Evolutionary conservation across 1,284 basidiomycete species (phyloP), one percentile per base, ranked within the genome.

Genomic region (Papiliotrema laurentii): DNA sequence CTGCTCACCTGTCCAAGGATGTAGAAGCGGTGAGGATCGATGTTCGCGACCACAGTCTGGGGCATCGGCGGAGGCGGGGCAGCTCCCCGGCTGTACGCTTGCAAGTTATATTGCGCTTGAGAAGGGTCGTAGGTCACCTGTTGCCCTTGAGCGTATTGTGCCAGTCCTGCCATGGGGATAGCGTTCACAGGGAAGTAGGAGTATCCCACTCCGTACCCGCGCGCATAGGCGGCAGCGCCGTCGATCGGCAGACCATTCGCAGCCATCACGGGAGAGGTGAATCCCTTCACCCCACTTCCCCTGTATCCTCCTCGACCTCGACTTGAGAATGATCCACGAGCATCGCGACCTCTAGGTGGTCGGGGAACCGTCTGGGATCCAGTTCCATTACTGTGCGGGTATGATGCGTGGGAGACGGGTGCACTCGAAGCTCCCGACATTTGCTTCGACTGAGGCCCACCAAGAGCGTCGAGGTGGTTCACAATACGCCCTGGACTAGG

Each of bases 11-110:
- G 88, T 4, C 82, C 85, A 26, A 90, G 79, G 25, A 91, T 76
- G 63, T 80, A 83, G 61, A 79, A 83, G 48, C 82, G 71, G 42
- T 79, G 80, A 10, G 79, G 72, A 61, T 90, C 87, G 19, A 87
- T 69, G 11, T 78, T 68, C 10, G 83, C 58, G 14, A 76, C 72
- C 33, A 61, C 49, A 2, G 84, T 79, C 36, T 82, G 63, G 0
- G 85, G 84, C 43, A 77, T 75, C 0, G 85, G 83, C 19, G 83
- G 65, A 1, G 78, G 77, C 10, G 72, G 71, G 41, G 63, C 50
- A 13, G 40, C 24, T 3, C 52, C 56, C 18, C 51, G 37, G 19
- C 30, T 24, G 21, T 25, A 18, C 50, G 47, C 22, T n/a, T n/a
- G n/a, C n/a, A n/a, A n/a, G 19, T 16, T 19, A 25, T 38, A 47